These are phyloP conservation scores for Linnemannia zychae DNA, from an alignment of 192 early-diverging fungal genomes.

Conservation along the genomic window DNA sequence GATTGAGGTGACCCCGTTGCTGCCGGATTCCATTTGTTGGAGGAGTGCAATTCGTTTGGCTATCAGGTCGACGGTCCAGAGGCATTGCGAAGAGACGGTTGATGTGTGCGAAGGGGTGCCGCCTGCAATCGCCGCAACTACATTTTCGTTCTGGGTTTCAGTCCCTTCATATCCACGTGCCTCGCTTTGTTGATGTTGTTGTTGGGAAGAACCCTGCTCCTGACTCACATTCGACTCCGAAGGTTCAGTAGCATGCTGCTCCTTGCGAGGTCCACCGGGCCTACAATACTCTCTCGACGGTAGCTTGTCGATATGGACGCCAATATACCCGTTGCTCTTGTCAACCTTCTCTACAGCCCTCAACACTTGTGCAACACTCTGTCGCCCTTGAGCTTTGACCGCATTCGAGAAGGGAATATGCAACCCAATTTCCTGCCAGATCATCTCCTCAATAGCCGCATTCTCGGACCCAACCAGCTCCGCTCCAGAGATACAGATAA, in stretches of 20 bases:
- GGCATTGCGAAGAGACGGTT: slow-evolving; percentile 12
- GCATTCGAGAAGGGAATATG: slow-evolving; percentile 17
- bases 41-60: slow-evolving; percentile 36
- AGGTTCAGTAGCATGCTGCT: neutral
- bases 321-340: slow-evolving; percentile 27
- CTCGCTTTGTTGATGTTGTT: neutral
- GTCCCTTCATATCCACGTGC: neutral
- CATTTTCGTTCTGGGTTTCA: neutral
- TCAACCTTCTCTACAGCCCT: slow-evolving; percentile 19
- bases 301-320: slow-evolving; percentile 46
- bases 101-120: neutral
- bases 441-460: slow-evolving; percentile 34
- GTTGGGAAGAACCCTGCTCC: neutral
- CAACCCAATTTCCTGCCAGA: slow-evolving; percentile 39
- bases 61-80: slow-evolving; percentile 35
- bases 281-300: slow-evolving; percentile 29
- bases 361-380: slow-evolving; percentile 20
- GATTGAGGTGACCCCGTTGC: neutral
- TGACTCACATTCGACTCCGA: neutral
- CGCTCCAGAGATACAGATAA: slow-evolving; percentile 43
- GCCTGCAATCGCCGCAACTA: neutral
- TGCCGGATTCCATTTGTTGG: slow-evolving; percentile 19
- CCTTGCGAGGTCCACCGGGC: neutral
- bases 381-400: slow-evolving; percentile 6
- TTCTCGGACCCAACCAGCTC: slow-evolving; percentile 36